Evolutionary conservation across 495 filamentous ascomycete genomes (phyloP).

Genomic region (Tricharina praecox): DNA sequence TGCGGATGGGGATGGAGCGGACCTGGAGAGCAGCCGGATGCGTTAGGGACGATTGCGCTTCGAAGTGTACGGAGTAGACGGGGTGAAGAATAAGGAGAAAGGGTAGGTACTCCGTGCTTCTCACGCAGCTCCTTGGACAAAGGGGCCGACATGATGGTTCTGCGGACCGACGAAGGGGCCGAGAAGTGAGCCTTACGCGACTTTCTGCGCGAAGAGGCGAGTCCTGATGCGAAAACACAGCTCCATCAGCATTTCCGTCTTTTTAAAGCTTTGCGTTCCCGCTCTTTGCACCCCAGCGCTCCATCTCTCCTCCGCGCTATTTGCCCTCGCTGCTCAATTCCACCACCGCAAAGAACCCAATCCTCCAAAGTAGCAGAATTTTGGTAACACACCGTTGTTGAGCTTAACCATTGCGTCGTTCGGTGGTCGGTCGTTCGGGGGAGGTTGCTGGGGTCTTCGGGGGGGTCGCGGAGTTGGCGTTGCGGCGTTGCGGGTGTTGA

Average conservation of each 20-base stretch:
- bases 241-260: neutral
- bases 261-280: neutral
- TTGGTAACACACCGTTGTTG: slow-evolving; percentile 32
- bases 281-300: slow-evolving; percentile 1
- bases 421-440: too few species aligned
- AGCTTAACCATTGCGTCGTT: slow-evolving; percentile 50
- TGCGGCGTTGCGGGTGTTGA: too few species aligned
- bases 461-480: too few species aligned
- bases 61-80: neutral
- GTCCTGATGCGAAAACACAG: slow-evolving; percentile 30
- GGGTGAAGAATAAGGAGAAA: slow-evolving; percentile 1
- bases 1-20: slow-evolving; percentile 91
- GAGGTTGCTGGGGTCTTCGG: too few species aligned
- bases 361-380: neutral
- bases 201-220: slow-evolving; percentile 84
- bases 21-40: slow-evolving; percentile 41
- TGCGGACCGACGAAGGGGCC: slow-evolving; percentile 78
- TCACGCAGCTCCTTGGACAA: slow-evolving; percentile 89
- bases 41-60: slow-evolving; percentile 8
- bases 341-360: neutral
- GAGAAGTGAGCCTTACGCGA: slow-evolving; percentile 92
- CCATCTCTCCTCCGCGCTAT: slow-evolving; percentile 12
- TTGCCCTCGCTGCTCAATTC: neutral
- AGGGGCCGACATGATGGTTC: slow-evolving; percentile 83
- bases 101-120: slow-evolving; percentile 68